phyloP scores from a whole-genome alignment of 2,329 filamentous ascomycete genomes.

The Orbilia brochopaga region DNA sequence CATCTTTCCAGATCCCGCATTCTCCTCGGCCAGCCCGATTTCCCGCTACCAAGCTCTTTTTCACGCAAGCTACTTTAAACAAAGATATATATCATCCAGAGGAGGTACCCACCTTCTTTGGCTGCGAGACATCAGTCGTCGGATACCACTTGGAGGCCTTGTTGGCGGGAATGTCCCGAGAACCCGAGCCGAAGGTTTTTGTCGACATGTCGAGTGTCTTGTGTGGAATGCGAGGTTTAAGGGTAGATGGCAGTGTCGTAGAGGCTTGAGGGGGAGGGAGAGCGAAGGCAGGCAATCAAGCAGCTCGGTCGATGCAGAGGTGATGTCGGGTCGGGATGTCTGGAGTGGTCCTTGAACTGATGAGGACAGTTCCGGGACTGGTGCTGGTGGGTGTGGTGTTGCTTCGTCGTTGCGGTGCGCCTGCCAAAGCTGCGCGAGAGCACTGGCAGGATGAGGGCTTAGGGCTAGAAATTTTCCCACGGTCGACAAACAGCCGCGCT shows the following conservation, averaged over 20 bases:
- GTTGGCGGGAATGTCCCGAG: conserved; percentile 84
- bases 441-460: conserved; percentile 42
- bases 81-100: conserved; percentile 19
- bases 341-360: conserved; percentile 15
- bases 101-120: conserved; percentile 81
- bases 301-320: conserved; percentile 27
- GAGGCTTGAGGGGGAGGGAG: conserved; percentile 8
- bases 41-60: conserved; percentile 18
- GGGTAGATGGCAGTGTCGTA: conserved; percentile 12
- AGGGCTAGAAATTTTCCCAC: conserved; percentile 50
- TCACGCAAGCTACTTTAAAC: neutral
- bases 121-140: conserved; percentile 84
- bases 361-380: conserved; percentile 17
- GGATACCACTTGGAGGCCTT: conserved; percentile 99
- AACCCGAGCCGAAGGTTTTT: conserved; percentile 93
- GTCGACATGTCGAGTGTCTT: conserved; percentile 66
- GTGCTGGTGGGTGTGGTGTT: conserved; percentile 40
- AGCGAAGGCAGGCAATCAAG: conserved; percentile 6
- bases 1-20: conserved; percentile 10
- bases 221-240: conserved; percentile 23
- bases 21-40: neutral
- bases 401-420: conserved; percentile 43
- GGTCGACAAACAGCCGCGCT: conserved; percentile 13
- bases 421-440: conserved; percentile 19
- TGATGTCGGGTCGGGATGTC: conserved; percentile 40